Evolutionary conservation across 495 filamentous ascomycete species (phyloP).

Genomic region (Xylaria venustula): DNA sequence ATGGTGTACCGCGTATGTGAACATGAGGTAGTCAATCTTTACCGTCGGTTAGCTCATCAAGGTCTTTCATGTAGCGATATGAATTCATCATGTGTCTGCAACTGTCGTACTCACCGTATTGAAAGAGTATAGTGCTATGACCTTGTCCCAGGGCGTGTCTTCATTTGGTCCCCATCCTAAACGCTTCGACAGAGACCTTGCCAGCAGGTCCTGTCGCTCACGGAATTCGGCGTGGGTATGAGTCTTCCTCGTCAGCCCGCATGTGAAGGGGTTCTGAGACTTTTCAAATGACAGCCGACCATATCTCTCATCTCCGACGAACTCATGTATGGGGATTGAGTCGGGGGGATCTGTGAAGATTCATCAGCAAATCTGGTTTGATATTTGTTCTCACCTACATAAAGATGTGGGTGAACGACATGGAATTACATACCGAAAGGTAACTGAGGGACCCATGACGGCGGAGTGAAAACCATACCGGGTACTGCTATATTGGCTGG

Average conservation of each 20-base stretch:
- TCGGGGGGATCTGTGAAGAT: slow-evolving; percentile 60
- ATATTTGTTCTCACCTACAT: background rate
- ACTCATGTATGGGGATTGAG: slow-evolving; percentile 72
- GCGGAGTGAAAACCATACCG: slow-evolving; percentile 82
- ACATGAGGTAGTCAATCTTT: slow-evolving; percentile 77
- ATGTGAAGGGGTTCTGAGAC: slow-evolving; percentile 76
- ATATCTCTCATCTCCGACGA: slow-evolving; percentile 73
- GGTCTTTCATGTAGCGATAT: background rate
- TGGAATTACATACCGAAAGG: slow-evolving; percentile 45
- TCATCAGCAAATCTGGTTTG: slow-evolving; percentile 10
- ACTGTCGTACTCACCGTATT: slow-evolving; percentile 64
- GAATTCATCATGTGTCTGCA: too few species aligned
- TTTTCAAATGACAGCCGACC: slow-evolving; percentile 63
- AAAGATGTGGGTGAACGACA: background rate
- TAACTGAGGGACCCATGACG: slow-evolving; percentile 66
- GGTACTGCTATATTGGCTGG: background rate
- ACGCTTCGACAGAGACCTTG: slow-evolving; percentile 68
- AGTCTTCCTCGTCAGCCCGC: slow-evolving; percentile 70
- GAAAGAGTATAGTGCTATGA: slow-evolving; percentile 70
- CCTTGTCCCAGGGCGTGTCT: slow-evolving; percentile 85
- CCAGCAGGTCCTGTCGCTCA: slow-evolving; percentile 66
- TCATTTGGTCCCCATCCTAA: slow-evolving; percentile 72
- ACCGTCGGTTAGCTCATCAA: background rate
- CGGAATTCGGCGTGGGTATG: slow-evolving; percentile 66
- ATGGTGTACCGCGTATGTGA: slow-evolving; percentile 74